Evolutionary conservation across 345 rosid genomes (phyloP), one percentile per base, ranked within the genome.

Genomic region (Bruguiera parviflora): DNA sequence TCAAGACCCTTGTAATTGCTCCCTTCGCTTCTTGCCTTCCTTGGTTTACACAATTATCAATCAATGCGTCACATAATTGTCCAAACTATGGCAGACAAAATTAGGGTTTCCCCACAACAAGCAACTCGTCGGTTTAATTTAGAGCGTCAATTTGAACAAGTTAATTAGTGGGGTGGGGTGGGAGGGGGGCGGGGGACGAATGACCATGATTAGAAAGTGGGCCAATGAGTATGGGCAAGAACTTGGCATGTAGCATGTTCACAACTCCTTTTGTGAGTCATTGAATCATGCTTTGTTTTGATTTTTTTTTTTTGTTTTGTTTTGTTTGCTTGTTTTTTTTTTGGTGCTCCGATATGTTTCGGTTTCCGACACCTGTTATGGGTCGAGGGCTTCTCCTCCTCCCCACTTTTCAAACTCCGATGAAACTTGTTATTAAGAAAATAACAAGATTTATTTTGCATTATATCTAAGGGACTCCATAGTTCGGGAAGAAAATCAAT

Each of bases 31-130:
- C 81, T 61, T 75, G 84, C 75, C 77, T 65, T 60, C 5, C 39
- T 71, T 78, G 82, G 80, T 82, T 78, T 78, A 84, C 67, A 77
- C 82, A 78, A 61, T 53, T n/a, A 66, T 77, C 52, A 68, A 61
- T 56, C 66, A 61, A 75, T 65, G 18, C 32, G 24, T 60, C 70
- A 65, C 35, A 43, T 32, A 64, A 63, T 53, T 66, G 64, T 71
- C 57, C 25, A 20, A 28, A 22, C 31, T 75, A 67, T 87, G 91
- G 88, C 91, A 75, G 88, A 83, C 91, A 84, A 61, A 81, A 80
- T 84, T 79, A 82, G 81, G 81, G 78, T 79, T 77, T 70, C 74
- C 84, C 80, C 75, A 73, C 73, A 71, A 39, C 11, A 53, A 69
- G 61, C 65, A 53, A 27, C 59, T 67, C 22, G 33, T 75, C 75